Base-by-base conservation (phyloP, 176 grass and related monocot genomes). In the Hordeum marinum region DNA sequence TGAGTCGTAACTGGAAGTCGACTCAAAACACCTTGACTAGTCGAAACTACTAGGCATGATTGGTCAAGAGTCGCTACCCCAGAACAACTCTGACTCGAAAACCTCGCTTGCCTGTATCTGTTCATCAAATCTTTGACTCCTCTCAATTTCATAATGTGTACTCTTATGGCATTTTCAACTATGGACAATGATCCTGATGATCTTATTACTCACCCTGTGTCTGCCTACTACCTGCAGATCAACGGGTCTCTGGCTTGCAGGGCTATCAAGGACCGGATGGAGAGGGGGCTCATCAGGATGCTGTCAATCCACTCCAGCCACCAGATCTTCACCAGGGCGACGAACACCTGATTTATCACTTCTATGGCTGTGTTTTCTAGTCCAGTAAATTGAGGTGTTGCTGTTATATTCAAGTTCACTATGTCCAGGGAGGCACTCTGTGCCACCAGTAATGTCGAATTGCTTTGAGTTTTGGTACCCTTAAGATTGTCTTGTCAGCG, bases 251-350 rank as follows among this genome's bases (percentile, higher is more conserved):
- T 91, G 63, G 89, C 89, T 29, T 71, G 89, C 25, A 91, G 85
- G 77, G 85, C 81, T 3, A 91, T 91, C 70, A 88, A 91, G 80
- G 89, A 91, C 26, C 82, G 88, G 36, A 55, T 81, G 76, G 81
- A 41, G 37, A 91, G 54, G 48, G 89, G 85, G 1, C 82, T 88
- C 5, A 88, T 91, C 43, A 84, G 85, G 90, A 81, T 88, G 89
- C 77, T 91, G 25, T 42, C 76, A 1, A 86, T 88, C 26, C 89
- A 88, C 68, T 81, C 77, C 69, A 91, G 85, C 85, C 89, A 91
- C 20, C 90, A 88, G 86, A 91, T 91, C 60, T 88, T 88, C 63
- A 91, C 90, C 37, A 88, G 90, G 86, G 90, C 85, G 2, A 91
- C 90, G 11, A 88, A 91, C 86, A 85, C 90, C 64, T 91, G 37